These are phyloP conservation scores for Cladophialophora exuberans DNA, from an alignment of 2,329 filamentous ascomycete genomes.

Conservation along the genomic window DNA sequence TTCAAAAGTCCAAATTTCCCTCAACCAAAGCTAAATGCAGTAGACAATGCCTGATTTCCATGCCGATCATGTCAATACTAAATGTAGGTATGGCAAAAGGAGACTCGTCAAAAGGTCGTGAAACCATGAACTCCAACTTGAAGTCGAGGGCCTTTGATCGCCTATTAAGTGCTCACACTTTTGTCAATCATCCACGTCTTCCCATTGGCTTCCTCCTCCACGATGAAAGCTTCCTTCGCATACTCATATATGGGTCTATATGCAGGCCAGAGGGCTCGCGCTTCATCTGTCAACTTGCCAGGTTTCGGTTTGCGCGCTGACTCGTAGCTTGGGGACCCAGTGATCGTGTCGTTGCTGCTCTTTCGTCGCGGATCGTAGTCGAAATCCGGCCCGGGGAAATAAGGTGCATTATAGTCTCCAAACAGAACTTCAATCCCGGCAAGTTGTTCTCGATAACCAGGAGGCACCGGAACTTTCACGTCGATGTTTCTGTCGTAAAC, in stretches of 20 bases:
- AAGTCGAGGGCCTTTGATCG: neutral
- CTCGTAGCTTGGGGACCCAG: slow-evolving; percentile 8
- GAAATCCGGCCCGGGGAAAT: slow-evolving; percentile 65
- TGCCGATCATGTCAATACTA: too few species aligned
- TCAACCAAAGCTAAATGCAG: too few species aligned
- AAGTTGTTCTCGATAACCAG: slow-evolving; percentile 86
- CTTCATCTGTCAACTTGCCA: slow-evolving; percentile 69
- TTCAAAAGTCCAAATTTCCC: too few species aligned
- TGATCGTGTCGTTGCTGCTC: slow-evolving; percentile 32
- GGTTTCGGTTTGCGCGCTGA: slow-evolving; percentile 17
- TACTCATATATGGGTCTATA: slow-evolving; percentile 92
- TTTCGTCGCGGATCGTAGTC: slow-evolving; percentile 39
- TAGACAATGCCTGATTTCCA: too few species aligned
- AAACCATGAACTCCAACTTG: too few species aligned
- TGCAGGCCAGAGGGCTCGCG: slow-evolving; percentile 86
- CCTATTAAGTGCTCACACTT: slow-evolving; percentile 35
- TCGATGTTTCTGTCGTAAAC: slow-evolving; percentile 73
- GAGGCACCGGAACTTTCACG: slow-evolving; percentile 81
- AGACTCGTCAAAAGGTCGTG: too few species aligned
- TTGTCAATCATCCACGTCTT: slow-evolving; percentile 81
- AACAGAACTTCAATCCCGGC: slow-evolving; percentile 66
- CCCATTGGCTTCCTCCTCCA: slow-evolving; percentile 94
- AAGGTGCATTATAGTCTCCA: slow-evolving; percentile 62
- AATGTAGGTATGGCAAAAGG: too few species aligned
- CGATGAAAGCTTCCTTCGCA: slow-evolving; percentile 86